A percentile compares a stretch with the other conserved stretches of the same genome.
Conservation (phyloP, 2,329 filamentous ascomycete species). For the Aspergillus oerlinghausenensis region DNA sequence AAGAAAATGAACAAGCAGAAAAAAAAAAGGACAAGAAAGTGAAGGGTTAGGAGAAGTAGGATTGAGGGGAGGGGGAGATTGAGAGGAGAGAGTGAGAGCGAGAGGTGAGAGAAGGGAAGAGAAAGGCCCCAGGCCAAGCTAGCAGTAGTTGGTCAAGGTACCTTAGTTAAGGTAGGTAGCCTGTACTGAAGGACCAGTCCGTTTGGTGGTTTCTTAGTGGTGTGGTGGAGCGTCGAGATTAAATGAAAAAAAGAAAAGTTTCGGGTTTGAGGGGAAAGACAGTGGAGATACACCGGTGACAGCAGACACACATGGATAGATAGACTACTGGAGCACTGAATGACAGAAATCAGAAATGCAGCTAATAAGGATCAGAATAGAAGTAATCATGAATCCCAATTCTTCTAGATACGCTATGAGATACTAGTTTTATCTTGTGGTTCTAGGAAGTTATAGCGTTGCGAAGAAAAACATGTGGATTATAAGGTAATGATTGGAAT, state of each 20-base stretch:
- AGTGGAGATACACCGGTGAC: neutral
- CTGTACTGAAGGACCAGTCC: constrained; percentile 12
- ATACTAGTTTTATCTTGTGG: too few relatives aligned
- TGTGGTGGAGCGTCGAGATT: constrained; percentile 28
- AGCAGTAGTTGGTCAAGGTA: neutral
- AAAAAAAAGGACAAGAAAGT: constrained; percentile 10
- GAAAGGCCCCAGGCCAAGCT: constrained; percentile 6
- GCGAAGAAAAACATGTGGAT: too few relatives aligned
- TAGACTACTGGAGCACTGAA: neutral
- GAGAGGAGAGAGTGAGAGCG: constrained; percentile 21
- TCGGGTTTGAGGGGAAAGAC: constrained; percentile 14
- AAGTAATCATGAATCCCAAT: neutral
- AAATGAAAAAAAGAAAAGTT: constrained; percentile 24
- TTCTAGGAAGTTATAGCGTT: too few relatives aligned
- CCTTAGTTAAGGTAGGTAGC: constrained; percentile 4
- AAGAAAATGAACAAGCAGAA: constrained; percentile 11
- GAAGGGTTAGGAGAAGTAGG: constrained; percentile 13
- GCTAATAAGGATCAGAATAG: neutral
- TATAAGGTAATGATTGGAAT: too few relatives aligned
- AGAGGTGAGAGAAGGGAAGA: constrained; percentile 25
- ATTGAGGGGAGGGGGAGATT: constrained; percentile 10
- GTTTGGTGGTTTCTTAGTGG: constrained; percentile 10
- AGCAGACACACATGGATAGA: neutral
- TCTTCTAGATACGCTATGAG: too few relatives aligned
- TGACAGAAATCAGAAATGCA: neutral